Evolutionary conservation across 2,329 filamentous ascomycete genomes (phyloP).

Genomic region (Bipolaris gigantea): DNA sequence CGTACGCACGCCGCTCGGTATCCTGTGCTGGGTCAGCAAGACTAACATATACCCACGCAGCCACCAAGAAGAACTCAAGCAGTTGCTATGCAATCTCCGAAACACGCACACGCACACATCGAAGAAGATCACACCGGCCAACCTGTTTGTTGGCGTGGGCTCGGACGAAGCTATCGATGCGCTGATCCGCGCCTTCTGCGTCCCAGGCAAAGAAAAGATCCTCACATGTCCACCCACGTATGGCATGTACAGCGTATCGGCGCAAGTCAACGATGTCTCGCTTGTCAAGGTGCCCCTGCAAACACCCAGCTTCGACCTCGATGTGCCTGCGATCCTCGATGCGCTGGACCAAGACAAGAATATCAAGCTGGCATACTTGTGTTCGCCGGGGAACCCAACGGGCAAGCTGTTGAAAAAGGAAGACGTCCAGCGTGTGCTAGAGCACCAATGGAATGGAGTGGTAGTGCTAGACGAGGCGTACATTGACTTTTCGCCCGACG

Average conservation of each 20-base stretch:
- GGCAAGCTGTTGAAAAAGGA: conserved; percentile 75
- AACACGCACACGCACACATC: conserved; percentile 81
- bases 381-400: conserved; percentile 94
- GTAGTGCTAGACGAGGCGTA: conserved; percentile 96
- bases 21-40: background rate
- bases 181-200: conserved; percentile 89
- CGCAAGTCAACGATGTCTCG: conserved; percentile 87
- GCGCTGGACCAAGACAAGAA: conserved; percentile 63
- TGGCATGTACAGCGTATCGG: conserved; percentile 96
- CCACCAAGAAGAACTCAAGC: conserved; percentile 85
- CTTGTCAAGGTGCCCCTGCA: conserved; percentile 85
- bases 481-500: conserved; percentile 84
- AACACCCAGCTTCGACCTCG: conserved; percentile 70
- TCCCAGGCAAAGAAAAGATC: conserved; percentile 83
- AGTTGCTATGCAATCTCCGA: conserved; percentile 81
- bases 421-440: conserved; percentile 72
- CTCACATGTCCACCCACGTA: conserved; percentile 96
- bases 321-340: conserved; percentile 68
- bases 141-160: conserved; percentile 93
- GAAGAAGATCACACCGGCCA: conserved; percentile 72
- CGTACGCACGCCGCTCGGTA: conserved; percentile 48
- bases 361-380: conserved; percentile 90
- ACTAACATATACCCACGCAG: conserved; percentile 36
- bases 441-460: conserved; percentile 93
- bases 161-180: conserved; percentile 97